Evolutionary conservation across 1,284 basidiomycete genomes (phyloP), one percentile per base, ranked within the genome.

Genomic region (Mycosarcoma maydis): DNA sequence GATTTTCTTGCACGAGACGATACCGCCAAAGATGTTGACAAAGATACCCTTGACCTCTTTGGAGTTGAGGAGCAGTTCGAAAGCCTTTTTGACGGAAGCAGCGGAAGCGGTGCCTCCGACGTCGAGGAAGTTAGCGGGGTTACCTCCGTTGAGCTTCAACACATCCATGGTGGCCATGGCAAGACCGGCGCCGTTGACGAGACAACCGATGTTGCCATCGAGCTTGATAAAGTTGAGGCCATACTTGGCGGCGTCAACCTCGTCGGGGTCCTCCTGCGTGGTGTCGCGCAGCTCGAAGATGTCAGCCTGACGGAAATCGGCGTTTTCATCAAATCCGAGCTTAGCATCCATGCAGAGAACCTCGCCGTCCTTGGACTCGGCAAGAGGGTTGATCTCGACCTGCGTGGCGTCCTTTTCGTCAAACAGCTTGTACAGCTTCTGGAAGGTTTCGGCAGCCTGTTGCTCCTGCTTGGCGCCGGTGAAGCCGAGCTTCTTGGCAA

Each of bases 81-180:
- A 99, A 4, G 96, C 96, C 84, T 95, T 97, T 87, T 98, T 99
- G 76, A 99, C 96, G 10, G 95, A 96, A 77, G 96, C 92, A 30
- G 96, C 94, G 7, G 94, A 98, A 40, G 96, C 96, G 78, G 95
- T 91, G 37, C 92, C 95, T 86, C 95, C 95, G 54, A 98, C 94
- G 77, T 98, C 95, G 66, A 98, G 87, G 88, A 96, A 98, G 84
- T 98, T 98, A 67, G 96, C 96, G 10, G 96, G 96, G 80, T 94
- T 90, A 37, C 77, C 77, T 13, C 77, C 77, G 60, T 77, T 77
- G 57, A 97, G 86, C 64, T 94, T 89, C 56, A 99, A 87, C 30
- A 98, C 95, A 81, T 99, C 96, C 94, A 99, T 98, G 50, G 96
- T 99, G 26, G 96, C 96, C 96, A 99, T 99, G 50, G 96, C 96